Percentiles rank a stretch among this genome's conserved stretches.
Evolutionary conservation across 2,329 filamentous ascomycete genomes (phyloP).

Genomic region (Paramyrothecium roridum): DNA sequence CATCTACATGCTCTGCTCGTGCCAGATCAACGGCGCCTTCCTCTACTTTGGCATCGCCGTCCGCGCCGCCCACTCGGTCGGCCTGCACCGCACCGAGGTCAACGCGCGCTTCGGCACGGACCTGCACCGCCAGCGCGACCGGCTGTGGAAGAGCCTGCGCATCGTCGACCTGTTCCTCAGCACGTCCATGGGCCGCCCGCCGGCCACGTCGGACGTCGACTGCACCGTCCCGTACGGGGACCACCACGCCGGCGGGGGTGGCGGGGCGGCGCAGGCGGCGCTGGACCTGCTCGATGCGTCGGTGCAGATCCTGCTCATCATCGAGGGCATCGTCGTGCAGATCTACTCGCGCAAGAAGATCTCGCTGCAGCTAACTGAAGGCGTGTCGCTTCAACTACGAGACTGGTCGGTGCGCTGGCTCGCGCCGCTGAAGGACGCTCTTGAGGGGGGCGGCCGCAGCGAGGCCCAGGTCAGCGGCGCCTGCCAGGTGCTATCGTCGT

Average conservation of each 20-base stretch:
- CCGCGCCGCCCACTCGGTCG: slow-evolving; percentile 49
- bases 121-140: slow-evolving; percentile 40
- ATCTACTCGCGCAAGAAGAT: slow-evolving; percentile 53
- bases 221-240: slow-evolving; percentile 48
- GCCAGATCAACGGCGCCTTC: slow-evolving; percentile 53
- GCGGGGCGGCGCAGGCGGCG: slow-evolving; percentile 11
- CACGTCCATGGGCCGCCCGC: slow-evolving; percentile 52
- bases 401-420: slow-evolving; percentile 51
- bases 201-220: slow-evolving; percentile 50
- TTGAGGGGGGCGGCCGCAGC: slow-evolving; percentile 15
- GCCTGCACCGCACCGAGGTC: slow-evolving; percentile 50
- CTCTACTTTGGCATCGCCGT: slow-evolving; percentile 52
- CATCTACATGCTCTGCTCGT: slow-evolving; percentile 51
- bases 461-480: slow-evolving; percentile 38
- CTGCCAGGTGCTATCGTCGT: slow-evolving; percentile 48
- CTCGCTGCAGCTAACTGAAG: slow-evolving; percentile 49
- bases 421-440: slow-evolving; percentile 35
- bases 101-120: slow-evolving; percentile 47
- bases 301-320: slow-evolving; percentile 49
- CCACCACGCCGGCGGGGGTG: slow-evolving; percentile 29
- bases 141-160: slow-evolving; percentile 52
- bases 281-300: slow-evolving; percentile 48
- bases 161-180: slow-evolving; percentile 50
- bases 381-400: slow-evolving; percentile 48
- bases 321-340: slow-evolving; percentile 46